Evolutionary conservation across 106 monocot genomes (phyloP).

Genomic region (Triglochin maritima): DNA sequence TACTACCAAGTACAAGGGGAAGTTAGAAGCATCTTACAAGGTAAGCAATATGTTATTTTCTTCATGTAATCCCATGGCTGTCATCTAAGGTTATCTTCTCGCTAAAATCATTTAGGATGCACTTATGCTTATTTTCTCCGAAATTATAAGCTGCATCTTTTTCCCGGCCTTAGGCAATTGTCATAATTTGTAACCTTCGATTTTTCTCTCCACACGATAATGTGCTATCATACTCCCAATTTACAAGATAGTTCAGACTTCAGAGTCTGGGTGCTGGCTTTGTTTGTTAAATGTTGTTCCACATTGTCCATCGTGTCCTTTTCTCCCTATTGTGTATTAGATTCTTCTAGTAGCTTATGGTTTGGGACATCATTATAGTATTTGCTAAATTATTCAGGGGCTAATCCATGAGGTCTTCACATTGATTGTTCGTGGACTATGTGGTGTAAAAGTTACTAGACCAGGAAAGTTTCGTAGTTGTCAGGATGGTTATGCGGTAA

Average conservation of each 20-base stretch:
- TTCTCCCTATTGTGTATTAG: neutral
- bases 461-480: slow-evolving; percentile 88
- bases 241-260: no score
- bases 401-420: slow-evolving; percentile 93
- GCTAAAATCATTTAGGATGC: no score
- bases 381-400: slow-evolving; percentile 31
- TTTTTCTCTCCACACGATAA: no score
- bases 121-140: neutral
- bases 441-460: slow-evolving; percentile 91
- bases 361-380: no score
- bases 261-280: no score
- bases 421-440: slow-evolving; percentile 64
- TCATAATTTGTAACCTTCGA: no score
- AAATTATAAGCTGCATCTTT: neutral
- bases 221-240: no score
- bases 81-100: no score
- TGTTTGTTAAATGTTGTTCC: no score
- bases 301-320: neutral
- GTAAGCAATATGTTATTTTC: slow-evolving; percentile 15
- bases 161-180: no score
- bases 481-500: slow-evolving; percentile 98
- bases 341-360: neutral
- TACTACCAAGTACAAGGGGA: slow-evolving; percentile 80
- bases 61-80: no score
- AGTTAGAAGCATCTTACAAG: slow-evolving; percentile 68